Evolutionary conservation across 2,329 filamentous ascomycete species (phyloP).

Genomic region (Leptographium wingfieldii): DNA sequence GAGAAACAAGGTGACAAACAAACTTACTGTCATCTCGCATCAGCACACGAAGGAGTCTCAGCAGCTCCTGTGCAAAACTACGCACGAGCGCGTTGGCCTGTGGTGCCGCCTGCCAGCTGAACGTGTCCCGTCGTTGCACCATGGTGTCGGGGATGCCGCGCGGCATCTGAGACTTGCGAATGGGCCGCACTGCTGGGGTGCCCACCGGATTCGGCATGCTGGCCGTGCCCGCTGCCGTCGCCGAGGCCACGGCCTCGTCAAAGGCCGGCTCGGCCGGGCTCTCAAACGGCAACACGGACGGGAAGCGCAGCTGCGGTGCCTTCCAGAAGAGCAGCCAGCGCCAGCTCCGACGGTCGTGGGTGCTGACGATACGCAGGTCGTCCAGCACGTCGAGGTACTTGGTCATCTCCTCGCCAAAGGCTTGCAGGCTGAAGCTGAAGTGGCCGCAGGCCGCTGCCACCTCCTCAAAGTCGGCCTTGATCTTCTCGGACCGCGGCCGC

Average conservation of each 20-base stretch:
- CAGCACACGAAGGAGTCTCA: conserved; percentile 34
- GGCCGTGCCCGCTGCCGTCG: not conserved
- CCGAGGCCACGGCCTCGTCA: not conserved
- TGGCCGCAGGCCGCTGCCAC: conserved; percentile 96
- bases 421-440: conserved; percentile 83
- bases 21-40: conserved; percentile 38
- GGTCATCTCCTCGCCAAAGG: conserved; percentile 83
- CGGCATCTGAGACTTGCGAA: conserved; percentile 41
- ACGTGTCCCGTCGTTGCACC: conserved; percentile 37
- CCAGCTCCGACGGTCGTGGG: conserved; percentile 56
- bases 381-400: conserved; percentile 74
- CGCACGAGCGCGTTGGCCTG: conserved; percentile 31
- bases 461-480: conserved; percentile 91
- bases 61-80: conserved; percentile 30
- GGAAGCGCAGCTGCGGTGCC: conserved; percentile 9
- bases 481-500: conserved; percentile 53
- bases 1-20: not conserved
- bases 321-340: conserved; percentile 76
- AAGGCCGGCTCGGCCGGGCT: conserved; percentile 16
- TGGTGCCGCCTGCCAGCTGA: conserved; percentile 43
- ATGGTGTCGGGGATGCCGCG: conserved; percentile 43
- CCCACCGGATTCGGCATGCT: not conserved
- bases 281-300: conserved; percentile 19
- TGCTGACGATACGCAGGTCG: conserved; percentile 62
- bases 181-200: conserved; percentile 26